Conservation (phyloP, 164 flowering plant genomes). For the Magnolia kwangsiensis region DNA sequence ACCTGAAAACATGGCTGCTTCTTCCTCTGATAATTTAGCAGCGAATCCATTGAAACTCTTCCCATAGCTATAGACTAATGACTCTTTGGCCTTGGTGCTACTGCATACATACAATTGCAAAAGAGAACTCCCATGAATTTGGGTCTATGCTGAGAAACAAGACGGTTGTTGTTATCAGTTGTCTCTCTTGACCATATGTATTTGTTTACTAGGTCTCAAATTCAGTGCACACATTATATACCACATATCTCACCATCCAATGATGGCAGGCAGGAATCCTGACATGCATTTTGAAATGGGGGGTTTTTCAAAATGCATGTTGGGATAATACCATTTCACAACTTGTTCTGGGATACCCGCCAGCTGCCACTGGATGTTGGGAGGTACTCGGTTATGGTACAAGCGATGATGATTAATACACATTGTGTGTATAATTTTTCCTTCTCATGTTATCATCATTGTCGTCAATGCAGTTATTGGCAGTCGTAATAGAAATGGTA, state of each 20-base stretch:
- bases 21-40: conserved; percentile 37
- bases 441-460: no score
- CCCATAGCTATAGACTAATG: conserved; percentile 35
- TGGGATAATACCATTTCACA: not conserved
- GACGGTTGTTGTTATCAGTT: not conserved
- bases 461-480: no score
- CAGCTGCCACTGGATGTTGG: no score
- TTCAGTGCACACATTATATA: not conserved
- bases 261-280: not conserved
- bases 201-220: no score
- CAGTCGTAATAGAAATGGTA: no score
- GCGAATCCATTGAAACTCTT: conserved; percentile 49
- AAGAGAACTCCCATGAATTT: not conserved
- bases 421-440: not conserved
- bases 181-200: no score
- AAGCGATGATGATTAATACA: not conserved
- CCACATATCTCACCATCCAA: not conserved
- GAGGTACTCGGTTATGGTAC: not conserved
- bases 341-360: not conserved
- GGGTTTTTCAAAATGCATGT: not conserved
- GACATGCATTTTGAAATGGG: no score
- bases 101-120: conserved; percentile 9
- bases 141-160: not conserved
- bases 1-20: conserved; percentile 38
- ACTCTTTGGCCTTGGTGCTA: conserved; percentile 20